Percentiles rank a stretch among this genome's conserved stretches.
Conservation (phyloP, 768 basidiomycete species). For the Agrocybe pediades region DNA sequence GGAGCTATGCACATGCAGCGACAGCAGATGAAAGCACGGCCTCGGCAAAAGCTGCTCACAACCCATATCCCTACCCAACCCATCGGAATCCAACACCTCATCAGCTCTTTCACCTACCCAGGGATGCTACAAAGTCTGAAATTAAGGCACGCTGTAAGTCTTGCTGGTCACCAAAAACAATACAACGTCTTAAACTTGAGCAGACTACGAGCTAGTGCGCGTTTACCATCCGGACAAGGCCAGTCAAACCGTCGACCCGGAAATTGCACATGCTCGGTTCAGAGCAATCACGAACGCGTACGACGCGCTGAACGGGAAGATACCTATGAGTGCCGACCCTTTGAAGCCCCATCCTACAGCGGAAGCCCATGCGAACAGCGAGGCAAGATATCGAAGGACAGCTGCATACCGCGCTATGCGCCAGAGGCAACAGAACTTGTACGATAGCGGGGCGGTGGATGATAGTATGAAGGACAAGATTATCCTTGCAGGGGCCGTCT, state of each 20-base stretch:
- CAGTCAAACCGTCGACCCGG: constrained; percentile 38
- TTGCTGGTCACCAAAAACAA: background rate
- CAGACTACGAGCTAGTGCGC: constrained; percentile 80
- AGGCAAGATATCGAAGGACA: constrained; percentile 32
- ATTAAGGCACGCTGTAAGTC: constrained; percentile 61
- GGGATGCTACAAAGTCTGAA: constrained; percentile 49
- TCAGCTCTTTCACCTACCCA: constrained; percentile 64
- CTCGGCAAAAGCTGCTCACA: background rate
- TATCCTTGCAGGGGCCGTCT: constrained; percentile 54
- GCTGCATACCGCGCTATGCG: constrained; percentile 46
- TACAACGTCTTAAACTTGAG: background rate
- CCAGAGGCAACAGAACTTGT: constrained; percentile 44
- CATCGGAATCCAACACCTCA: constrained; percentile 56
- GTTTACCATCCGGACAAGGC: constrained; percentile 79
- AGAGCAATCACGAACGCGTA: constrained; percentile 72
- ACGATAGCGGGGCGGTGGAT: constrained; percentile 51
- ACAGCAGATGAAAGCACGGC: background rate
- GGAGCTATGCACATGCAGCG: background rate
- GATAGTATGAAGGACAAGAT: constrained; percentile 70
- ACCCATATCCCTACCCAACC: constrained; percentile 51
- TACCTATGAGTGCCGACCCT: constrained; percentile 18
- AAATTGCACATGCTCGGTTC: constrained; percentile 63
- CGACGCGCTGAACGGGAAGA: constrained; percentile 57
- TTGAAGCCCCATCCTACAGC: constrained; percentile 8
- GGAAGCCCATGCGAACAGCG: constrained; percentile 14